Evolutionary conservation across 2,329 filamentous ascomycete species (phyloP), one percentile per base, ranked within the genome.

Genomic region (Penicillium sp.): DNA sequence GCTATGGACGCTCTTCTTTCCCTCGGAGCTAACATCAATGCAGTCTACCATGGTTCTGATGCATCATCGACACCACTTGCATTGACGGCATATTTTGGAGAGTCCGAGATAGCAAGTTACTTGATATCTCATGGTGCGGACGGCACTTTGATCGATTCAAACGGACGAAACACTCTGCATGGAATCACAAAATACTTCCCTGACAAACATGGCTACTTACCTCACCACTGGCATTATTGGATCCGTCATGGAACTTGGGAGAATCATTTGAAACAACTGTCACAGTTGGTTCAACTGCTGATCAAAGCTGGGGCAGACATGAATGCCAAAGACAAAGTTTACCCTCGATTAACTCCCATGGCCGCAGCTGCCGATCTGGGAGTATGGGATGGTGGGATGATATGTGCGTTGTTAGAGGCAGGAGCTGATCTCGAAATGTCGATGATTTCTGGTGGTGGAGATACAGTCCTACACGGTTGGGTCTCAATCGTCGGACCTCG

Each of bases 141-240:
- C 52, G 69, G 59, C 25, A 64, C 37, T 10, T 42, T 60, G 38
- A 58, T 55, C 28, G 70, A 71, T 42, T 57, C 65, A 0, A 65
- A 59, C 45, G 65, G 63, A 19, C 59, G 70, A 43, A 73, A 73
- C 46, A 57, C 59, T 6, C 60, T 73, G n/a, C 68, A 73, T 49
- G 52, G 51, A 28, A 66, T 72, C 53, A 65, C 66, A 1, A 63
- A 65, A 35, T 66, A 66, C 52, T 57, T 67, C 2, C 68, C 67
- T 19, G 68, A 69, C 28, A 55, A 64, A 53, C 68, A 72, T 67
- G 69, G 71, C 6, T 65, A 65, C 28, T 37, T 71, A 14, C 59
- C 62, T 7, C 64, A 69, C 61, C 56, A 66, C n/a, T 73, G 71
- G 71, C 65, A 73, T 52, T 71, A 70, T 59, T 72, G 71, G 71